Evolutionary conservation across 139 green algal species (phyloP).

Genomic region (Chlamydomonas applanata): DNA sequence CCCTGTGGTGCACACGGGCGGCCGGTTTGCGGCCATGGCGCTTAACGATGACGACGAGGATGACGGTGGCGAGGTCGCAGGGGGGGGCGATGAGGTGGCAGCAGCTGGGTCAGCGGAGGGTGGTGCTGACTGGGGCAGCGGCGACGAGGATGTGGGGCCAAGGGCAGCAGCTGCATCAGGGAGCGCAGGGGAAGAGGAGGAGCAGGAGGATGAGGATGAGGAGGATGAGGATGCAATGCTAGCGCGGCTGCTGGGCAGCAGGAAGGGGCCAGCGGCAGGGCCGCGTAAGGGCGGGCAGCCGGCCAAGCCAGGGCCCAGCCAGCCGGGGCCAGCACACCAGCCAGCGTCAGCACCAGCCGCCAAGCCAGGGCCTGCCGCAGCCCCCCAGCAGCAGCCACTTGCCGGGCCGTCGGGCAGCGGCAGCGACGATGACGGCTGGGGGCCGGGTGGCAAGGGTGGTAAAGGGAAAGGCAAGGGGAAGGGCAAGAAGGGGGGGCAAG

Average conservation of each 20-base stretch:
- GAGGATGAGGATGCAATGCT: slow-evolving; percentile 39
- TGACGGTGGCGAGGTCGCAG: slow-evolving; percentile 32
- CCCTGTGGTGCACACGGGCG: too few relatives aligned
- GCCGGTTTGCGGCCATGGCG: too few relatives aligned
- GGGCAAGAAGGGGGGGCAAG: neutral
- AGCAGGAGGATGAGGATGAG: slow-evolving; percentile 22
- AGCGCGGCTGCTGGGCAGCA: slow-evolving; percentile 15
- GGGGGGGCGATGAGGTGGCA: neutral
- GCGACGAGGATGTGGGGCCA: neutral
- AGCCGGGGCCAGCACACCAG: too few relatives aligned
- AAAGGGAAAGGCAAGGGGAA: neutral
- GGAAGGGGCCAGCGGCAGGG: slow-evolving; percentile 18
- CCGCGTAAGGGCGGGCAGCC: too few relatives aligned
- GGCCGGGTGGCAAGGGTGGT: slow-evolving; percentile 1
- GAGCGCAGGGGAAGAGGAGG: slow-evolving; percentile 22
- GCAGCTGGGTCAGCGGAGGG: neutral
- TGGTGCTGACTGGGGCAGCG: neutral
- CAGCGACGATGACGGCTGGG: too few relatives aligned
- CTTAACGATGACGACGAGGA: slow-evolving; percentile 8
- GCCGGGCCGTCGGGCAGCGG: too few relatives aligned
- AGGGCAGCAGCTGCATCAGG: neutral
- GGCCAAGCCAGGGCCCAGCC: too few relatives aligned
- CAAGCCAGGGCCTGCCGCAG: too few relatives aligned
- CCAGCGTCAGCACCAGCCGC: too few relatives aligned
- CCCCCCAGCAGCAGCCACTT: too few relatives aligned